These are phyloP conservation scores for Lichenothelia convexa DNA, from an alignment of 495 filamentous ascomycete species.

Conservation along the genomic window DNA sequence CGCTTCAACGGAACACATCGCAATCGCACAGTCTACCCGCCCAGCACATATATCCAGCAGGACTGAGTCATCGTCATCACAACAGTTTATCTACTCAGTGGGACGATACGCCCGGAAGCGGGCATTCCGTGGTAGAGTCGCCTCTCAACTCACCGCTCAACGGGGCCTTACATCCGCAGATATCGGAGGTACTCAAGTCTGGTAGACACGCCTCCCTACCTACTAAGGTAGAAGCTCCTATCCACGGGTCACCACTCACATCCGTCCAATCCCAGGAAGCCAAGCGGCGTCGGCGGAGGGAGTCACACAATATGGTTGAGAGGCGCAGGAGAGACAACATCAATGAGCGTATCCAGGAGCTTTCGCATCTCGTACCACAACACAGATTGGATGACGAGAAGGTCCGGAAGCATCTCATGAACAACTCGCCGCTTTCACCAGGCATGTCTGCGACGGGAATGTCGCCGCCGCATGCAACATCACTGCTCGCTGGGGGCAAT, in stretches of 20 bases:
- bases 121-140: constrained; percentile 63
- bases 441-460: constrained; percentile 45
- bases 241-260: constrained; percentile 29
- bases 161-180: constrained; percentile 32
- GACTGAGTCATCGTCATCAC: constrained; percentile 46
- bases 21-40: constrained; percentile 40
- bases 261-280: constrained; percentile 62
- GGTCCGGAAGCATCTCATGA: constrained; percentile 80
- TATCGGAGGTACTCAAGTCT: constrained; percentile 50
- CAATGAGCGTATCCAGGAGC: constrained; percentile 93
- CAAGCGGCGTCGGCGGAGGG: constrained; percentile 72
- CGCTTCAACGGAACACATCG: constrained; percentile 40
- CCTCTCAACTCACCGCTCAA: constrained; percentile 40
- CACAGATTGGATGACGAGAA: constrained; percentile 96
- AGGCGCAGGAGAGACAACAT: constrained; percentile 91
- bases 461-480: constrained; percentile 62
- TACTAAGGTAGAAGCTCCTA: constrained; percentile 39
- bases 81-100: constrained; percentile 69
- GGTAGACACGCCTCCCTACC: constrained; percentile 54
- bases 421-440: constrained; percentile 72
- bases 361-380: constrained; percentile 78
- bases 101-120: constrained; percentile 61
- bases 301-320: constrained; percentile 93
- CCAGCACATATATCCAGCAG: constrained; percentile 48
- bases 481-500: constrained; percentile 65